Conservation (phyloP, 805 yeast genomes). For the Ogataea populi-albae region DNA sequence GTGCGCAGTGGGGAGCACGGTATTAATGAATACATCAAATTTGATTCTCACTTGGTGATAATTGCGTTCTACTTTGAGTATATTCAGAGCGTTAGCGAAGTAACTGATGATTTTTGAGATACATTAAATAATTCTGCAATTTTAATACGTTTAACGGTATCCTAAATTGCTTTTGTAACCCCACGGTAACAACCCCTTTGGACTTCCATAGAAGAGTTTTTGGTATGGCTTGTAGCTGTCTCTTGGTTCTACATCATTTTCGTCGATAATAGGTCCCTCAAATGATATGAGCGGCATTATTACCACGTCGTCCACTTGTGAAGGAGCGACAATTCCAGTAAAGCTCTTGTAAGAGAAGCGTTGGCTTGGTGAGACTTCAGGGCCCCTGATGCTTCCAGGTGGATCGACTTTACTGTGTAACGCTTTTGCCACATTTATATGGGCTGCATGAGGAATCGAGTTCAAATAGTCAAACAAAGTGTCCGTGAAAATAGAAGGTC, state of each 20-base stretch:
- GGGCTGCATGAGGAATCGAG: slow-evolving; percentile 11
- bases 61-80: slow-evolving; percentile 54
- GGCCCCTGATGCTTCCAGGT: slow-evolving; percentile 15
- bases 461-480: slow-evolving; percentile 25
- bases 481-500: slow-evolving; percentile 25
- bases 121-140: too few relatives aligned
- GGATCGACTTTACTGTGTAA: slow-evolving; percentile 6
- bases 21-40: slow-evolving; percentile 53
- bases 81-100: slow-evolving; percentile 27
- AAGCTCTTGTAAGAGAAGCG: slow-evolving; percentile 21
- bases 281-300: slow-evolving; percentile 20
- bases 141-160: too few relatives aligned
- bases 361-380: slow-evolving; percentile 13
- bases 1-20: slow-evolving; percentile 46
- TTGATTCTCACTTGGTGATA: slow-evolving; percentile 53
- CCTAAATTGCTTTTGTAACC: slow-evolving; percentile 15
- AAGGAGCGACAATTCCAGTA: slow-evolving; percentile 19
- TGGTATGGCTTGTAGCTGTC: slow-evolving; percentile 9
- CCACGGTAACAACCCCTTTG: slow-evolving; percentile 12
- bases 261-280: slow-evolving; percentile 13
- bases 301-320: slow-evolving; percentile 21
- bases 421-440: slow-evolving; percentile 8
- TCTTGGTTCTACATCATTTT: slow-evolving; percentile 3
- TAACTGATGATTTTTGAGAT: slow-evolving; percentile 8
- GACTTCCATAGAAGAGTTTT: slow-evolving; percentile 28